Conservation (phyloP, 257 asterid genomes). For the Cinchona pubescens region DNA sequence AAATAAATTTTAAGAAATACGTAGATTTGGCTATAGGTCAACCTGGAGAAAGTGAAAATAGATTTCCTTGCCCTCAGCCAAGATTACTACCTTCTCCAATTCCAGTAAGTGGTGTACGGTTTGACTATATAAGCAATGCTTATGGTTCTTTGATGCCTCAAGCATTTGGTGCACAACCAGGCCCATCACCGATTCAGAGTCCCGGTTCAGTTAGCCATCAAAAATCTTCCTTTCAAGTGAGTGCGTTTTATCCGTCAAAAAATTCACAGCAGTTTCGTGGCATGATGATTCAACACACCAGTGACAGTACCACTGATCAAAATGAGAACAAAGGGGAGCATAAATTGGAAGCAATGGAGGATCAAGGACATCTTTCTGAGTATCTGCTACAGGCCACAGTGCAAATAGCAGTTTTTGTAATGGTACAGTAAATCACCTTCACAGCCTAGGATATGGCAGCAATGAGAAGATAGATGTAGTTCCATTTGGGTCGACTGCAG, state of each 20-base stretch:
- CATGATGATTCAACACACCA: conserved; percentile 36
- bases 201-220: conserved; percentile 40
- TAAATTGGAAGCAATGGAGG: conserved; percentile 39
- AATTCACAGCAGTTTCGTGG: conserved; percentile 37
- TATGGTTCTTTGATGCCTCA: conserved; percentile 43
- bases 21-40: conserved; percentile 30
- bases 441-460: conserved; percentile 32
- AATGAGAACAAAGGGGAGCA: conserved; percentile 37
- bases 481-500: conserved; percentile 32
- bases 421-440: conserved; percentile 36
- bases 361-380: conserved; percentile 40
- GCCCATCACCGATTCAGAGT: conserved; percentile 41
- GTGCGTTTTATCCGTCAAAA: conserved; percentile 26
- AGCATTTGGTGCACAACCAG: conserved; percentile 30
- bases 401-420: conserved; percentile 54
- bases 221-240: conserved; percentile 37
- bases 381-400: conserved; percentile 59
- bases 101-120: conserved; percentile 50
- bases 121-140: conserved; percentile 37
- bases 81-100: conserved; percentile 47
- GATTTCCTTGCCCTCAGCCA: conserved; percentile 33
- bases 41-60: conserved; percentile 40
- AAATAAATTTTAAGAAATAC: conserved; percentile 33
- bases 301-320: conserved; percentile 40
- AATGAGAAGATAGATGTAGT: conserved; percentile 28